Evolutionary conservation across 139 green algal genomes (phyloP).

Genomic region (Closterium sp.): DNA sequence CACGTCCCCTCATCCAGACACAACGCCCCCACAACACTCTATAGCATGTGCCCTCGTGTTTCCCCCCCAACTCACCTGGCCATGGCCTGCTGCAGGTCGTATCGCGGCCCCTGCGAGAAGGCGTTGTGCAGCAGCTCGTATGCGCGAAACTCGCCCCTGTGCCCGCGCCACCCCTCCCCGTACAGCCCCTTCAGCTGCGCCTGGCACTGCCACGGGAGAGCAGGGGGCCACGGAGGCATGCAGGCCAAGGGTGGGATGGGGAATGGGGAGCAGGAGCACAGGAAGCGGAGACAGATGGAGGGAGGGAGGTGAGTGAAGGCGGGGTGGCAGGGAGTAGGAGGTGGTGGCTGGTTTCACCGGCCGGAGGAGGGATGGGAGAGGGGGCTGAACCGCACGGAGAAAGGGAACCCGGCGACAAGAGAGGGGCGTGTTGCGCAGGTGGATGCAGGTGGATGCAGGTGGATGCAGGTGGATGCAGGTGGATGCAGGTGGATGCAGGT

Average conservation of each 20-base stretch:
- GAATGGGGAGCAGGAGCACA: not conserved
- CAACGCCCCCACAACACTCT: too few relatives aligned
- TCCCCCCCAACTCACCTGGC: not conserved
- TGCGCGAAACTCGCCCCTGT: constrained; percentile 32
- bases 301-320: too few relatives aligned
- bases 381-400: not conserved
- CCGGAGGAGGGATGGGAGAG: not conserved
- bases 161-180: constrained; percentile 27
- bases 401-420: too few relatives aligned
- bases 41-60: too few relatives aligned
- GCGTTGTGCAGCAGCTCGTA: constrained; percentile 43
- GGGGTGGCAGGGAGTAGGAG: not conserved
- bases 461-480: too few relatives aligned
- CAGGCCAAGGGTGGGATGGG: not conserved
- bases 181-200: constrained; percentile 48
- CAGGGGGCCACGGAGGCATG: not conserved
- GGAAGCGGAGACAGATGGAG: not conserved
- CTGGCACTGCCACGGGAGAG: constrained; percentile 35
- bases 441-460: too few relatives aligned
- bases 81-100: constrained; percentile 27
- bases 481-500: too few relatives aligned
- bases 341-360: not conserved
- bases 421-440: too few relatives aligned
- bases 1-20: too few relatives aligned
- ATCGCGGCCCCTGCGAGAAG: constrained; percentile 3